These are phyloP conservation scores for Globisporangium barbulae DNA, from an alignment of 352 stramenopile species.

Conservation along the genomic window DNA sequence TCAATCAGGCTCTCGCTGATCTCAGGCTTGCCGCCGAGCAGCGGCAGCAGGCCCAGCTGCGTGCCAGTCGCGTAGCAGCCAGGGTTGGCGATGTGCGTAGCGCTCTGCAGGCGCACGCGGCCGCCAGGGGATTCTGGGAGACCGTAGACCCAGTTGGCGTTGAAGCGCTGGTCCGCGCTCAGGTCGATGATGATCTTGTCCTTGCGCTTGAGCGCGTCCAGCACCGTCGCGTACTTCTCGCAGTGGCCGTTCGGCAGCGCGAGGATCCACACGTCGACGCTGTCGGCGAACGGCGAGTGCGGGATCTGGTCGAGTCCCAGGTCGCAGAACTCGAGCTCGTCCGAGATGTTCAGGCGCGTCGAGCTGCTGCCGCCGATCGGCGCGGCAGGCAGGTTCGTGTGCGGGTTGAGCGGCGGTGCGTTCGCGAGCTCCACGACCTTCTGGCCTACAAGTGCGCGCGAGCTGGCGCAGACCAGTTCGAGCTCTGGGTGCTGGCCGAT, in stretches of 20 bases:
- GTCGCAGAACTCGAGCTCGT: conserved; percentile 79
- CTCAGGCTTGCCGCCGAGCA: conserved; percentile 65
- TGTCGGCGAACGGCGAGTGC: conserved; percentile 64
- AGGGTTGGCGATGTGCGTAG: conserved; percentile 86
- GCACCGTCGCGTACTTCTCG: conserved; percentile 67
- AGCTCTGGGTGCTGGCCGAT: conserved; percentile 75
- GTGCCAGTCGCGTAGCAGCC: conserved; percentile 86
- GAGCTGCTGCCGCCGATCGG: conserved; percentile 24
- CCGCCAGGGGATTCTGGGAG: conserved; percentile 71
- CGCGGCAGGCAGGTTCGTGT: conserved; percentile 73
- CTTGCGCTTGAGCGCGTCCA: conserved; percentile 64
- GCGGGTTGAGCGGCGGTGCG: conserved; percentile 75
- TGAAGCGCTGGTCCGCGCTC: conserved; percentile 88
- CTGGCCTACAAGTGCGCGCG: conserved; percentile 68
- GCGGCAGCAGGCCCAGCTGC: conserved; percentile 74
- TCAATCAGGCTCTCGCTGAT: conserved; percentile 56
- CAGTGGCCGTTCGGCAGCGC: conserved; percentile 87
- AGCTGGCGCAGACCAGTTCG: conserved; percentile 83
- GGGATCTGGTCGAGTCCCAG: conserved; percentile 76
- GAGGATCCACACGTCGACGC: conserved; percentile 84
- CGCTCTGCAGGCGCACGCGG: conserved; percentile 49
- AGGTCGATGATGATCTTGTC: conserved; percentile 86
- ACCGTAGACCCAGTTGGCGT: conserved; percentile 82
- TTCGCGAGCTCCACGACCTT: conserved; percentile 76
- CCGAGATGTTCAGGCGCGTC: conserved; percentile 52